These are phyloP conservation scores for Cutaneotrichosporon sp. DNA, from an alignment of 1,284 basidiomycete species.

Conservation along the genomic window DNA sequence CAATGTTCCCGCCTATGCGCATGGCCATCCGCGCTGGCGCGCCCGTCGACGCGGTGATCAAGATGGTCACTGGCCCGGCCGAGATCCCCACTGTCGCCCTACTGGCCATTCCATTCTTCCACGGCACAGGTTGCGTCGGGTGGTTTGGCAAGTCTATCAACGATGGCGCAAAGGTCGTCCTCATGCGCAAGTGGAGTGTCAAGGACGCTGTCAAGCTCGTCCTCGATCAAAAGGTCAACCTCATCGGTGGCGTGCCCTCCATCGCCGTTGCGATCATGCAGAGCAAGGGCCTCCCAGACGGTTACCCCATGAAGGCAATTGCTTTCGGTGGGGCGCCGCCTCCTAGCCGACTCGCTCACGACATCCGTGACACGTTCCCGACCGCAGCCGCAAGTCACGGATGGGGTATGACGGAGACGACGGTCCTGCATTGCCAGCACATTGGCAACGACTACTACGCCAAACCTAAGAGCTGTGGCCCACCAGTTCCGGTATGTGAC, in stretches of 20 bases:
- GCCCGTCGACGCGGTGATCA: neutral
- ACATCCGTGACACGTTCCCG: slow-evolving; percentile 37
- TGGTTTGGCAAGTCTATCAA: slow-evolving; percentile 44
- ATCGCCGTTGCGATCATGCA: slow-evolving; percentile 43
- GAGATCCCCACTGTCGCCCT: slow-evolving; percentile 22
- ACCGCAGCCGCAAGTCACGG: slow-evolving; percentile 27
- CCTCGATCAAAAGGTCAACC: slow-evolving; percentile 34
- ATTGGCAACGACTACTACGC: slow-evolving; percentile 41
- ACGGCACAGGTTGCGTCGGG: slow-evolving; percentile 47
- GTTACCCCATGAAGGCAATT: slow-evolving; percentile 34
- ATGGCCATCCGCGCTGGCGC: slow-evolving; percentile 14
- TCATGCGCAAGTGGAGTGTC: slow-evolving; percentile 42
- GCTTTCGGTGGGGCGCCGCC: slow-evolving; percentile 48
- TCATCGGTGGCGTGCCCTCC: slow-evolving; percentile 48
- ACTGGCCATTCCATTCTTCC: slow-evolving; percentile 48
- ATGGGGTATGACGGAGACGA: slow-evolving; percentile 50
- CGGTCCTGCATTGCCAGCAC: slow-evolving; percentile 41
- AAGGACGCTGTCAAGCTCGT: slow-evolving; percentile 38
- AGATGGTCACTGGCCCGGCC: neutral
- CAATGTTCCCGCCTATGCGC: slow-evolving; percentile 4
- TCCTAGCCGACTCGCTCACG: slow-evolving; percentile 36
- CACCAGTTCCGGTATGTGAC: slow-evolving; percentile 39
- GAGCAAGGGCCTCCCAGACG: slow-evolving; percentile 31
- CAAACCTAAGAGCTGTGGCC: slow-evolving; percentile 28
- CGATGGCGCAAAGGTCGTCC: slow-evolving; percentile 42